Conservation (phyloP, 345 rosid genomes). For the Populus davidiana region DNA sequence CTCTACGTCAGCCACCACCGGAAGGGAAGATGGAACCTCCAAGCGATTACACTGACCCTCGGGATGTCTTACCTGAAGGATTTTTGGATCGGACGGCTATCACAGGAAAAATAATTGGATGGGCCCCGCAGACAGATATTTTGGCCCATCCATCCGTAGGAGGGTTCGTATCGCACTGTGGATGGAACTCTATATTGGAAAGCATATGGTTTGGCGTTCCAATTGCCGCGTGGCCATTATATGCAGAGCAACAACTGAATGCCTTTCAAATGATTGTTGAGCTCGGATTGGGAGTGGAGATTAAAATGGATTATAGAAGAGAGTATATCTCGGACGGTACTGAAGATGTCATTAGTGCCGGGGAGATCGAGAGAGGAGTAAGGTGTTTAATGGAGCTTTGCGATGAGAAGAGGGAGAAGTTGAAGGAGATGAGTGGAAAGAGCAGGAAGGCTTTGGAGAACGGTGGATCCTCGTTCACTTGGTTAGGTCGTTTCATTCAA, state of each 20-base stretch:
- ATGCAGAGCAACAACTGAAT: slow-evolving; percentile 6
- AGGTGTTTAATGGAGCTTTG: background rate
- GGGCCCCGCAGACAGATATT: background rate
- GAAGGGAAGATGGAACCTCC: background rate
- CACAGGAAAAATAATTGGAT: slow-evolving; percentile 2
- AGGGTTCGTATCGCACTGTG: slow-evolving; percentile 15
- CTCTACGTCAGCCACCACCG: slow-evolving; percentile 10
- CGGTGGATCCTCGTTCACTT: slow-evolving; percentile 8
- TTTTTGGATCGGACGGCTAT: background rate
- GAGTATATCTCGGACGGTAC: too few species aligned
- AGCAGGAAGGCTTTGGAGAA: background rate
- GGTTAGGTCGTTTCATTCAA: background rate
- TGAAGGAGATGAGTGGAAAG: slow-evolving; percentile 3
- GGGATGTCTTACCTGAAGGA: background rate
- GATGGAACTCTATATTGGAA: slow-evolving; percentile 11
- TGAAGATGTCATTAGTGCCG: background rate
- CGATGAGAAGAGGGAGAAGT: background rate
- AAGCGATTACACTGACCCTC: background rate
- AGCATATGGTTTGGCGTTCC: slow-evolving; percentile 10
- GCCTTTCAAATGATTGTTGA: slow-evolving; percentile 4
- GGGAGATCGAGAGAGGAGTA: slow-evolving; percentile 3
- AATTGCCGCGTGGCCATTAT: slow-evolving; percentile 9
- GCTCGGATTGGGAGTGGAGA: slow-evolving; percentile 2
- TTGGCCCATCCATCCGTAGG: background rate
- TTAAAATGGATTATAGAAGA: background rate